A percentile compares a stretch with the other conserved stretches of the same genome.
Conservation (phyloP, 352 stramenopile genomes). For the Thraustochytrium sp. region DNA sequence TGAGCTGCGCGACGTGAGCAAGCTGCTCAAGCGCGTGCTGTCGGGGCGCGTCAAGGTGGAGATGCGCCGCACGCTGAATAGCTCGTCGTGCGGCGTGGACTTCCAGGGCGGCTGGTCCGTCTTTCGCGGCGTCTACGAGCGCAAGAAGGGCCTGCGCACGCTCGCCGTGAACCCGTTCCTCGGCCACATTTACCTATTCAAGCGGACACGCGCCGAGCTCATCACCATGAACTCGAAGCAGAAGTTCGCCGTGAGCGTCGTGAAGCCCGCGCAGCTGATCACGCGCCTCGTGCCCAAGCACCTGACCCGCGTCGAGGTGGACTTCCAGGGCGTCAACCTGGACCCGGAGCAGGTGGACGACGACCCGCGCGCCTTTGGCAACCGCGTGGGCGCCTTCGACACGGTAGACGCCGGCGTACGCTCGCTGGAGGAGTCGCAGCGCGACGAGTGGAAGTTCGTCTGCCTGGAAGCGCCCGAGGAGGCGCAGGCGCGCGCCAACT, state of each 20-base stretch:
- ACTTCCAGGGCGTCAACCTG: not conserved
- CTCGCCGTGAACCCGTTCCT: constrained; percentile 4
- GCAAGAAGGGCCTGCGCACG: not conserved
- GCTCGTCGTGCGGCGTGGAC: not conserved
- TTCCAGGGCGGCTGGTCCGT: constrained; percentile 10
- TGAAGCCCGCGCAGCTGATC: not conserved
- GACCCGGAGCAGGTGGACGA: not conserved
- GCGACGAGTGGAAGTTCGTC: not conserved
- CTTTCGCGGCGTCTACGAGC: constrained; percentile 1
- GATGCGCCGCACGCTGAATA: not conserved
- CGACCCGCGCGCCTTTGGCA: not conserved
- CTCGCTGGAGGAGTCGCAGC: not conserved
- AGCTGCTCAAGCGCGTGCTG: not conserved
- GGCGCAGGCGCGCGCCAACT: too few relatives aligned
- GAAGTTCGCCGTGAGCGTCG: constrained; percentile 10
- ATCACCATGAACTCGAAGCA: not conserved
- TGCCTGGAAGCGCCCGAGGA: too few relatives aligned
- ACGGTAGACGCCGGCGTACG: not conserved
- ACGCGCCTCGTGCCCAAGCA: not conserved
- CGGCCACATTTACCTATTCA: not conserved
- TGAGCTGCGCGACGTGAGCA: not conserved
- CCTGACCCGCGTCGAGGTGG: not conserved
- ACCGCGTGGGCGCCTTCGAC: not conserved
- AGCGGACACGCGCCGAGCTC: not conserved
- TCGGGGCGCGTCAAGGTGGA: not conserved